Percentiles rank a stretch among this genome's conserved stretches.
Evolutionary conservation across 202 grass and related monocot species (phyloP).

Genomic region (Elaeis oleifera): DNA sequence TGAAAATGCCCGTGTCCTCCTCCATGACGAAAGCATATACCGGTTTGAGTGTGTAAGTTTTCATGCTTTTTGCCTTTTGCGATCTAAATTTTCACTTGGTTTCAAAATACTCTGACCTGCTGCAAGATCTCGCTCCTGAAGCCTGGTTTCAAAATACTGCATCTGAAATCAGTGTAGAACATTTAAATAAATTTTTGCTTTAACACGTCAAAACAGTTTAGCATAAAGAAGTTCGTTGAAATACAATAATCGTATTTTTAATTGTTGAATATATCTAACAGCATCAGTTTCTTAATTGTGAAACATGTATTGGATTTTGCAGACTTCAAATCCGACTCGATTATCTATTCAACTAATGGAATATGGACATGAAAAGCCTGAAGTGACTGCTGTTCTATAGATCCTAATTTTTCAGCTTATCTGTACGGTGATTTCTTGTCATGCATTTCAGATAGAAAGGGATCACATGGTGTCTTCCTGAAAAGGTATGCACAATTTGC

Average conservation of each 20-base stretch:
- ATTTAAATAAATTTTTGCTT: no score
- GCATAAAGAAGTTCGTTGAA: not conserved
- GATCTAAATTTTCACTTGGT: not conserved
- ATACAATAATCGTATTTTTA: constrained; percentile 10
- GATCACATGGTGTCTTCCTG: constrained; percentile 59
- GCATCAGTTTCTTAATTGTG: no score
- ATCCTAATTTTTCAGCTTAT: constrained; percentile 80
- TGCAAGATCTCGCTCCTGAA: no score
- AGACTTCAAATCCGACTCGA: constrained; percentile 35
- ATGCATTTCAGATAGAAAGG: constrained; percentile 41
- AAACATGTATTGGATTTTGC: constrained; percentile 17
- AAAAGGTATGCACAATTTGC: constrained; percentile 39
- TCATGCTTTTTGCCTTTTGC: constrained; percentile 2
- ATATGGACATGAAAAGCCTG: constrained; percentile 74
- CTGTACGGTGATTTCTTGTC: constrained; percentile 65
- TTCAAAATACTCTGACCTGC: not conserved
- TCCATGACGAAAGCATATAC: constrained; percentile 80
- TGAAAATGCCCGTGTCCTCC: constrained; percentile 83
- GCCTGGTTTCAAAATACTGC: no score
- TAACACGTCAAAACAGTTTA: no score
- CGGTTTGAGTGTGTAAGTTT: constrained; percentile 76
- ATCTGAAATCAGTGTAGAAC: no score
- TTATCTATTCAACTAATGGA: constrained; percentile 83
- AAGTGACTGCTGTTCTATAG: constrained; percentile 66
- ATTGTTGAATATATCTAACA: not conserved